Evolutionary conservation across 2,329 filamentous ascomycete species (phyloP), one percentile per base, ranked within the genome.

Genomic region (Fusarium anguioides): DNA sequence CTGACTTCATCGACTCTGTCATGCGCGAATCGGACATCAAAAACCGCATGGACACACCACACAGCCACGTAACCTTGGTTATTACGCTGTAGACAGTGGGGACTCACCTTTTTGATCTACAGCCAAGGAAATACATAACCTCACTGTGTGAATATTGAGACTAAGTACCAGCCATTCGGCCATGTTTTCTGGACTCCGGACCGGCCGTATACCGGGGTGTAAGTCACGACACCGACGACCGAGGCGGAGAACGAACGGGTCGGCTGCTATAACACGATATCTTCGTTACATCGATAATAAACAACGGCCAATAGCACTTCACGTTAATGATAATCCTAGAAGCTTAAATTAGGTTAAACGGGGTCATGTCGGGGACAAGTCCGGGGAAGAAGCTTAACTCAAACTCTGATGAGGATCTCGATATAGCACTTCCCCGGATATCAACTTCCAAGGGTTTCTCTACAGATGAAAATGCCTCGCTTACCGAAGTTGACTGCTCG

Each of bases 151-250:
- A 66, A 60, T 48, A 35, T 56, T 20, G 24, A 27, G 29, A 37
- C 17, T 35, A 60, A 68, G 41, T 39, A 45, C 60, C 54, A 49
- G 48, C 26, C 52, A 46, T 49, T 68, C 65, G 66, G 66, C 7
- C 24, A 37, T 48, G 66, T 63, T 51, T 69, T 68, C 40, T 68
- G 15, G 58, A 63, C 61, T 68, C 66, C 66, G 66, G 65, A 23
- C 48, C 65, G 64, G 64, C 40, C 59, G 20, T 60, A 59, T 39
- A 18, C 57, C 57, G 46, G 41, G 46, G 48, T 15, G 45, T 24
- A 51, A 24, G n/a, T 44, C 41, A 62, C 33, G 44, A 33, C 60
- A 31, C 55, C 64, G 53, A 64, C 26, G 54, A 29, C 59, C 53
- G 59, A 60, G 27, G 49, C 64, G 64, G 53, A 59, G 41, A 49